A percentile compares a stretch with the other conserved stretches of the same genome.
Evolutionary conservation across 495 filamentous ascomycete genomes (phyloP).

Genomic region (Penicillium herquei): DNA sequence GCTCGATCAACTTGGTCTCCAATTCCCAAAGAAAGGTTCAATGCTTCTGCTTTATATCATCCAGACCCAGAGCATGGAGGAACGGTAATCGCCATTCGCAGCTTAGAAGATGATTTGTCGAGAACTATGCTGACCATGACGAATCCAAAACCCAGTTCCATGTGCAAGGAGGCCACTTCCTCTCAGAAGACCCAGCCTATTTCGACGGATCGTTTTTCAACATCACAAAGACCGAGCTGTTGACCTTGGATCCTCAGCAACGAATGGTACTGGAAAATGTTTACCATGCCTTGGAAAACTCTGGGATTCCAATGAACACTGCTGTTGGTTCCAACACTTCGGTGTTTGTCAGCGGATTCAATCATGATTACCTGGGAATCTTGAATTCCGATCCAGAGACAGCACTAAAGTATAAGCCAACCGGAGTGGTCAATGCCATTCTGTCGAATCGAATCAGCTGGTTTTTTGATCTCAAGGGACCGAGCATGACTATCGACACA

Average conservation of each 20-base stretch:
- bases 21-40: slow-evolving; percentile 56
- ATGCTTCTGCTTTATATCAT: slow-evolving; percentile 48
- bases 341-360: slow-evolving; percentile 32
- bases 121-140: background rate
- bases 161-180: slow-evolving; percentile 23
- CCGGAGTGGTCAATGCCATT: slow-evolving; percentile 33
- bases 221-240: slow-evolving; percentile 52
- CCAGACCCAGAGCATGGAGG: slow-evolving; percentile 30
- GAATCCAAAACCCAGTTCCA: slow-evolving; percentile 12
- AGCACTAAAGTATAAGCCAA: slow-evolving; percentile 22
- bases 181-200: slow-evolving; percentile 33
- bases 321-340: slow-evolving; percentile 31
- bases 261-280: slow-evolving; percentile 55
- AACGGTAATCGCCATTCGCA: slow-evolving; percentile 15
- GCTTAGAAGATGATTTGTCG: background rate
- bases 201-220: slow-evolving; percentile 58
- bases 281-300: slow-evolving; percentile 48
- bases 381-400: slow-evolving; percentile 25
- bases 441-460: slow-evolving; percentile 46
- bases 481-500: slow-evolving; percentile 38
- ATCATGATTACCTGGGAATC: slow-evolving; percentile 24
- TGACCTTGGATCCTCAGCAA: slow-evolving; percentile 46
- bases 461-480: slow-evolving; percentile 41
- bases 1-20: slow-evolving; percentile 43
- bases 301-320: slow-evolving; percentile 22